phyloP scores from a whole-genome alignment of 768 basidiomycete species.

The Cystobasidium ongulense region DNA sequence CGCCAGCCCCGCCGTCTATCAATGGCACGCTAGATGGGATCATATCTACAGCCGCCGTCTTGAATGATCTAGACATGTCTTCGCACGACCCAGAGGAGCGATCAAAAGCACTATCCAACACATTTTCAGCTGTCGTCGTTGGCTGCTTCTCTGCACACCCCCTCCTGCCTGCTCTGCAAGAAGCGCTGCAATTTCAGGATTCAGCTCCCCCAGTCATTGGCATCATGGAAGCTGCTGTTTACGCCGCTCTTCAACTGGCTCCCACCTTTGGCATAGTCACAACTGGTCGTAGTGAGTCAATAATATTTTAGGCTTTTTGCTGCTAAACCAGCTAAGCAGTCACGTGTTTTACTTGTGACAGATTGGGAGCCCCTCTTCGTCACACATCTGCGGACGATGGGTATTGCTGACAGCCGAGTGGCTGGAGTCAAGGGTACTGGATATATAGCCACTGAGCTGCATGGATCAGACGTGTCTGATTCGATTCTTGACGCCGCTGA shows the following conservation, averaged over 20 bases:
- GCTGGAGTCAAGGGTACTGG: neutral
- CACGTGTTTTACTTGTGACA: neutral
- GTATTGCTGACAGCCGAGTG: neutral
- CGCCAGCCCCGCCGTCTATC: neutral
- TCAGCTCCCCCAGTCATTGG: neutral
- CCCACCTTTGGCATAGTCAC: neutral
- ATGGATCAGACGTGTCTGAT: neutral
- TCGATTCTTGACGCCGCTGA: neutral
- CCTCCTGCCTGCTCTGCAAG: neutral
- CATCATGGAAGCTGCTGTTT: neutral
- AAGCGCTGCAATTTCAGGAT: neutral
- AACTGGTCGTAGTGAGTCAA: neutral
- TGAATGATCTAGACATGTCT: neutral
- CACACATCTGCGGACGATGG: neutral
- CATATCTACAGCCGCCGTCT: neutral
- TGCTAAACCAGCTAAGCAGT: neutral
- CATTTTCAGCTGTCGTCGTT: neutral
- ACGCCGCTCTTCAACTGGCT: neutral
- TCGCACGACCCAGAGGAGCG: neutral
- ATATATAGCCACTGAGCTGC: neutral
- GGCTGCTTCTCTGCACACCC: slow-evolving; percentile 1
- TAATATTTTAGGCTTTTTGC: neutral
- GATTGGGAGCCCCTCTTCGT: neutral
- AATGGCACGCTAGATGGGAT: neutral
- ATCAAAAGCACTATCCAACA: neutral